Percentiles rank a stretch among this genome's conserved stretches.
Evolutionary conservation across 371 early-diverging fungal genomes (phyloP).

Genomic region (Mucor indicus): DNA sequence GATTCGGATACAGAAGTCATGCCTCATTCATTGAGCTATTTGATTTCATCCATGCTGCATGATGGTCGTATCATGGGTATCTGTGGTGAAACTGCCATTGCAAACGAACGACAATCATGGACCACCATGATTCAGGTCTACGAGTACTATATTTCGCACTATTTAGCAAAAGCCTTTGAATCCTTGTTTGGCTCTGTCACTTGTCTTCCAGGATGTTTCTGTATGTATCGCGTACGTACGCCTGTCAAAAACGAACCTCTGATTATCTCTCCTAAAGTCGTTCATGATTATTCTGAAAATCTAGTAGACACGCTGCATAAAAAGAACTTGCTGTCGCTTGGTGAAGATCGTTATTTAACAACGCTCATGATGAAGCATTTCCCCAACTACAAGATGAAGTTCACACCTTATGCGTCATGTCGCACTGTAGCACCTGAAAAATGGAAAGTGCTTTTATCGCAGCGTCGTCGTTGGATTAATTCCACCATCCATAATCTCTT

Average conservation of each 20-base stretch:
- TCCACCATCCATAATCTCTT: slow-evolving; percentile 95
- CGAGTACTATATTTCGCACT: slow-evolving; percentile 99
- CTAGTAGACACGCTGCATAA: slow-evolving; percentile 97
- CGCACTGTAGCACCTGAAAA: slow-evolving; percentile 92
- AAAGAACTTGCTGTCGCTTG: slow-evolving; percentile 85
- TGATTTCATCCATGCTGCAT: slow-evolving; percentile 80
- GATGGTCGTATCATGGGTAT: slow-evolving; percentile 85
- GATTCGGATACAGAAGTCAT: slow-evolving; percentile 93
- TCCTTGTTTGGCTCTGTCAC: slow-evolving; percentile 97
- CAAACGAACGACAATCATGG: slow-evolving; percentile 87
- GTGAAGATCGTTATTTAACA: slow-evolving; percentile 93
- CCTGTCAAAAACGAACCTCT: slow-evolving; percentile 83
- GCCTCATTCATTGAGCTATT: slow-evolving; percentile 71
- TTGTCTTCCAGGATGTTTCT: slow-evolving; percentile 95
- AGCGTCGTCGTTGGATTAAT: slow-evolving; percentile 93
- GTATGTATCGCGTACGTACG: slow-evolving; percentile 90
- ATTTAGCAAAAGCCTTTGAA: slow-evolving; percentile 98
- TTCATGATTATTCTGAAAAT: slow-evolving; percentile 95
- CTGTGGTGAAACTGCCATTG: slow-evolving; percentile 92
- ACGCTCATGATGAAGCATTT: slow-evolving; percentile 99
- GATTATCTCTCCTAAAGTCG: slow-evolving; percentile 83
- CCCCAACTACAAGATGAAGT: slow-evolving; percentile 95
- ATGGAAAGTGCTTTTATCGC: slow-evolving; percentile 83
- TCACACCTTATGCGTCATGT: slow-evolving; percentile 92
- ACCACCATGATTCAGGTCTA: slow-evolving; percentile 99